These are phyloP conservation scores for Corchorus olitorius DNA, from an alignment of 345 rosid genomes.

Conservation along the genomic window DNA sequence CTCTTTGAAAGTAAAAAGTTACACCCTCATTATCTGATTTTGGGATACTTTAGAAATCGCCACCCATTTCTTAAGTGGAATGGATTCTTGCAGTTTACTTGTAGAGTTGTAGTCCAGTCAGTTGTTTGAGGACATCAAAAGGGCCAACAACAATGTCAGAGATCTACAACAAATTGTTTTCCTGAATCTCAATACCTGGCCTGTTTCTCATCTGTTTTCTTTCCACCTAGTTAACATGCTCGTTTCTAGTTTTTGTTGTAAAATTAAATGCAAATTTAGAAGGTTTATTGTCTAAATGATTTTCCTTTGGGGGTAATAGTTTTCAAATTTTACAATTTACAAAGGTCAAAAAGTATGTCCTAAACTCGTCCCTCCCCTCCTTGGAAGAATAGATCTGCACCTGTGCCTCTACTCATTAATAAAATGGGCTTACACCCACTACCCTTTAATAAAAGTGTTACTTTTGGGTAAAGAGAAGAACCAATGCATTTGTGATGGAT, in stretches of 20 bases:
- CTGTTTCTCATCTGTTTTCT: constrained; percentile 1
- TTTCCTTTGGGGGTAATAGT: background rate
- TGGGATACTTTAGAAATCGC: background rate
- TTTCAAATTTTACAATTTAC: background rate
- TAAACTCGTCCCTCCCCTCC: background rate
- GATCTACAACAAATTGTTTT: background rate
- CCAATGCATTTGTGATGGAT: background rate
- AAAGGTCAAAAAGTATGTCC: background rate
- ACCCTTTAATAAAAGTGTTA: background rate
- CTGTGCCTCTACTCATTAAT: background rate
- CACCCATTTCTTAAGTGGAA: background rate
- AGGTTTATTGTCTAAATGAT: background rate
- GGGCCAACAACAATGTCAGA: background rate
- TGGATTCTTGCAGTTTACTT: background rate
- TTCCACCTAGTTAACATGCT: background rate
- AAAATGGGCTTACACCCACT: background rate
- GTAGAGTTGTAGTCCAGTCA: background rate
- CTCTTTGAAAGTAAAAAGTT: background rate
- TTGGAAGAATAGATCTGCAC: background rate
- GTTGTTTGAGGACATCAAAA: background rate
- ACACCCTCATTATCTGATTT: background rate
- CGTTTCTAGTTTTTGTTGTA: constrained; percentile 1
- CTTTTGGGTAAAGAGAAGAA: background rate
- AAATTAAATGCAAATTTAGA: background rate
- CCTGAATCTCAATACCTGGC: background rate